phyloP scores from a whole-genome alignment of 495 filamentous ascomycete genomes.

The Penicillium parvum region DNA sequence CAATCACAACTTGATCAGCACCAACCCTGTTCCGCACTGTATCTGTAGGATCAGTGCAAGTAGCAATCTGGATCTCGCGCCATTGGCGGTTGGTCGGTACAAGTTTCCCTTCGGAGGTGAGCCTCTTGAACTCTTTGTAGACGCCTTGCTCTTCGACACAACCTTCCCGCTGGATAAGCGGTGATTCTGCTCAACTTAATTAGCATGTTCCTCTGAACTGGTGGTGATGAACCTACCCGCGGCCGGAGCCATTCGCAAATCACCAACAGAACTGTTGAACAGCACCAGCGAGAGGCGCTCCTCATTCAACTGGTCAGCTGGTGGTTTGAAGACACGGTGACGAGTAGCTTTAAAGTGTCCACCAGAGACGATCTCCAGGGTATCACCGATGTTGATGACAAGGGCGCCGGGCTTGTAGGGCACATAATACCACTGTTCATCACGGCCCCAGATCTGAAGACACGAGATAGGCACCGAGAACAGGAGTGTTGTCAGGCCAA shows the following conservation, averaged over 20 bases:
- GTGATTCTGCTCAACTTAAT: slow-evolving; percentile 22
- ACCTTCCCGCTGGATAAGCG: slow-evolving; percentile 37
- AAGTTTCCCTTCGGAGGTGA: slow-evolving; percentile 29
- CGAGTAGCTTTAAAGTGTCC: slow-evolving; percentile 47
- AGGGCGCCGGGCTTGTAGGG: slow-evolving; percentile 41
- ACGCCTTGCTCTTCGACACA: slow-evolving; percentile 40
- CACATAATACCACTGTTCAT: slow-evolving; percentile 42
- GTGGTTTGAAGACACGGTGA: slow-evolving; percentile 40
- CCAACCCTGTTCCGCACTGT: slow-evolving; percentile 31
- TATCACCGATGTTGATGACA: slow-evolving; percentile 46
- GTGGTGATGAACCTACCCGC: slow-evolving; percentile 12
- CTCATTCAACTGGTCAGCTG: slow-evolving; percentile 35
- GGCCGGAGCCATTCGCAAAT: slow-evolving; percentile 33
- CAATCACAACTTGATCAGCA: slow-evolving; percentile 33
- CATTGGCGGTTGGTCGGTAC: slow-evolving; percentile 38
- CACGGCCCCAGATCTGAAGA: slow-evolving; percentile 41
- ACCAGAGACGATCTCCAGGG: slow-evolving; percentile 43
- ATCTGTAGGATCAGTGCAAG: slow-evolving; percentile 38
- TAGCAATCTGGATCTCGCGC: slow-evolving; percentile 40
- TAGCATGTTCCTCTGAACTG: neutral
- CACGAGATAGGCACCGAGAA: slow-evolving; percentile 42
- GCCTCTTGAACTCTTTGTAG: slow-evolving; percentile 36
- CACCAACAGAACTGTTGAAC: slow-evolving; percentile 40
- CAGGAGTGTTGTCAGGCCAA: slow-evolving; percentile 38
- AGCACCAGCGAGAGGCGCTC: slow-evolving; percentile 41